Base-by-base conservation (phyloP, 495 filamentous ascomycete genomes). In the Bacidia gigantensis region DNA sequence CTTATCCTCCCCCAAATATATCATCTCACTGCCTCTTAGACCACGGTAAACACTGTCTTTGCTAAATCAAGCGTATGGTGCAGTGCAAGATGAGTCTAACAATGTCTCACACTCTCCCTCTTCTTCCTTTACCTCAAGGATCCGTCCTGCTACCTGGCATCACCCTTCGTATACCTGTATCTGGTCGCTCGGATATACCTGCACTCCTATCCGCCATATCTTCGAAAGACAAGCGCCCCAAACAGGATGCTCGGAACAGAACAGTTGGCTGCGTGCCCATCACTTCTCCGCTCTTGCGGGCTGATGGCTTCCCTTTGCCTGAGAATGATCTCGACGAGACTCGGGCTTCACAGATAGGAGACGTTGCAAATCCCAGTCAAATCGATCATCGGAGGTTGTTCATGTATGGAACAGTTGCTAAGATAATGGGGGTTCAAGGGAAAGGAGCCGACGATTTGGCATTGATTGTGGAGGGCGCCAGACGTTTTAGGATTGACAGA, bases 251-350 rank as follows among this genome's bases (percentile, higher is more conserved):
- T 45, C 78, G 76, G 53, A 65, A 75, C 50, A 77, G 92, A 54
- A 79, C 81, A 38, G 79, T 95, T 56, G 83, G 81, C 53, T 95
- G 89, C 66, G 75, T 94, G 56, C 89, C 89, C 32, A 72, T 93
- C 49, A 77, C 69, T 80, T 17, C 68, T 93, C 22, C 80, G 77
- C 51, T 70, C 70, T 26, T 75, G 83, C 57, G 87, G 87, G 50
- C 80, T 87, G 65, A n/a, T n/a, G n/a, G n/a, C n/a, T n/a, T n/a
- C n/a, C 72, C 76, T 46, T 73, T 92, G 26, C 72, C 88, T 41
- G 72, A 79, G 50, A 70, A 73, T 50, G 75, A 66, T 46, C 68
- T 73, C 29, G 64, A 65, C 23, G 57, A 63, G 64, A 46, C 14
- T 24, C 14, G 2, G 47, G 12, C 26, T 14, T 1, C 20, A 50